Base-by-base conservation (phyloP, 768 basidiomycete species). In the Mycena latifolia region DNA sequence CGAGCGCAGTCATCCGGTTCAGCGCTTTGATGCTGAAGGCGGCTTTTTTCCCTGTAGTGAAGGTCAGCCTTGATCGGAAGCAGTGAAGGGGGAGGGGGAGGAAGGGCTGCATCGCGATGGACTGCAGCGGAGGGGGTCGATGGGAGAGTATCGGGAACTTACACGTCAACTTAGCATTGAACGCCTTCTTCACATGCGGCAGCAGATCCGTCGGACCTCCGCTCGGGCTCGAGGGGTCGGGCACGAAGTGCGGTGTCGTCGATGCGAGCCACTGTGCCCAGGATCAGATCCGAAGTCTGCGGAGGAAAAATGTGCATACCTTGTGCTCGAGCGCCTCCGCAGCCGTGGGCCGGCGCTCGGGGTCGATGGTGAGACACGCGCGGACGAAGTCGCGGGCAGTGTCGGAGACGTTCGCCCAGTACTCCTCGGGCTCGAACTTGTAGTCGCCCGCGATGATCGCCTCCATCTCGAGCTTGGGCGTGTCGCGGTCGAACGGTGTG, bases 401-500 rank as follows among this genome's bases (percentile, higher is more conserved):
- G 68, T 82, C 76, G 14, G 86, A 86, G 35, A 91, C 89, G 67
- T 86, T 86, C 46, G 72, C 80, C 89, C 91, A 91, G 74, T 89
- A 90, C 69, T 88, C 87, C 71, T 80, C 88, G 71, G 83, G 80
- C 61, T 82, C 84, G 74, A 98, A 99, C 75, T 91, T 91, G 81
- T 95, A 98, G 79, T 98, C 94, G 9, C 95, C 96, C 0, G 87
- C 87, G 53, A 96, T 89, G 82, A 99, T 98, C 35, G 97, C 97
- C 73, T 97, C 90, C 91, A 96, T 96, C 80, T 99, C 97, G 69
- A 89, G 88, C 72, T 88, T 87, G 73, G 92, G 92, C 3, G 86
- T 89, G 63, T 98, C 96, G 27, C 95, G 89, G 77, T 99, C 96
- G 76, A 99, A 99, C 1, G 98, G 98, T 7, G 98, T 99, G 82